Conservation (phyloP, 192 early-diverging fungal species). For the Thamnidium elegans region DNA sequence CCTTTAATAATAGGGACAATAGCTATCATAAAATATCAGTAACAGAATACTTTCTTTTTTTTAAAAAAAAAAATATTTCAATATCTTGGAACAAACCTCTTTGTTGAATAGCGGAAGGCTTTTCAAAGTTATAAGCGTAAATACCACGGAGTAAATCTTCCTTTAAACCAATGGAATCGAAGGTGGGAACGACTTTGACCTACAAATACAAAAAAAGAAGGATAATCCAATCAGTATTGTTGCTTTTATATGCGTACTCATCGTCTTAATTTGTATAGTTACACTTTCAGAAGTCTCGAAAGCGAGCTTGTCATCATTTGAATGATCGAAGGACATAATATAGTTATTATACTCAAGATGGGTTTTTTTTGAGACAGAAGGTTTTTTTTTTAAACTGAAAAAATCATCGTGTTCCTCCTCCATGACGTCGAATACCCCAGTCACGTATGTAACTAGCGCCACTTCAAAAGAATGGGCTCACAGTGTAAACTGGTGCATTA, state of each 20-base stretch:
- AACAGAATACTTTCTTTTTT: neutral
- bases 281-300: conserved; percentile 90
- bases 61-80: no score
- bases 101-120: conserved; percentile 98
- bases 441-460: no score
- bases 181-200: conserved; percentile 64
- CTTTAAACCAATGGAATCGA: conserved; percentile 96
- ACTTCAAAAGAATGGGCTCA: no score
- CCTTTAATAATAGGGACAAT: conserved; percentile 86
- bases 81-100: conserved; percentile 42
- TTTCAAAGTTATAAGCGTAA: conserved; percentile 98
- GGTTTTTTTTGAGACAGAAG: no score
- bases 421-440: no score
- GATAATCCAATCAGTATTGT: neutral
- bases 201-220: conserved; percentile 16
- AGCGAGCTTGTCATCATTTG: conserved; percentile 51
- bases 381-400: no score
- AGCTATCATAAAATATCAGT: conserved; percentile 41
- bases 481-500: no score
- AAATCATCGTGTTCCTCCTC: no score
- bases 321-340: conserved; percentile 40
- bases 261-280: conserved; percentile 43
- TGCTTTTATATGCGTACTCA: neutral
- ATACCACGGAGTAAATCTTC: conserved; percentile 95
- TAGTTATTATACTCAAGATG: neutral